phyloP scores from a whole-genome alignment of 176 grass and related monocot genomes.

The Otatea glauca region DNA sequence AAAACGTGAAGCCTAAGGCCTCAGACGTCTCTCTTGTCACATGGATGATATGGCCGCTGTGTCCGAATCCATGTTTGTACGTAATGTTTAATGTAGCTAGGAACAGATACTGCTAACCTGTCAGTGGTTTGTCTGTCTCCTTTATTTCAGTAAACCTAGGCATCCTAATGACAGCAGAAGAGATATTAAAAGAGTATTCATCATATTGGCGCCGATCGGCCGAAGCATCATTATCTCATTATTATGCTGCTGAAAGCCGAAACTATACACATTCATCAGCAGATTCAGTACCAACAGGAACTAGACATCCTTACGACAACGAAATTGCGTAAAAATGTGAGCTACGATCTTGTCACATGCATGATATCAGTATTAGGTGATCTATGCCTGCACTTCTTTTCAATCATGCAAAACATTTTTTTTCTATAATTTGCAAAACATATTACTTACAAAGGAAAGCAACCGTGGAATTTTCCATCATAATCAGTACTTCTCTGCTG shows the following conservation, averaged over 20 bases:
- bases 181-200: neutral
- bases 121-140: neutral
- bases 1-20: constrained; percentile 38
- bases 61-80: constrained; percentile 4
- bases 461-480: neutral
- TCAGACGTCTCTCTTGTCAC: constrained; percentile 16
- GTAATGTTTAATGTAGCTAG: neutral
- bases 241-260: neutral
- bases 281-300: neutral
- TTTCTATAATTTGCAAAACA: neutral
- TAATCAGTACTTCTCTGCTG: neutral
- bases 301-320: neutral
- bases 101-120: neutral
- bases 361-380: constrained; percentile 11
- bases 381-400: neutral
- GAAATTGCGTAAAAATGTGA: constrained; percentile 15
- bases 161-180: neutral
- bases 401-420: neutral
- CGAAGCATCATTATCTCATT: neutral
- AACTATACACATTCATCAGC: neutral
- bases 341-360: constrained; percentile 35
- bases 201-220: no score
- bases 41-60: constrained; percentile 34
- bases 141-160: no score
- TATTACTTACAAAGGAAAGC: neutral